Evolutionary conservation across 257 asterid genomes (phyloP).

Genomic region (Gentiana dahurica): DNA sequence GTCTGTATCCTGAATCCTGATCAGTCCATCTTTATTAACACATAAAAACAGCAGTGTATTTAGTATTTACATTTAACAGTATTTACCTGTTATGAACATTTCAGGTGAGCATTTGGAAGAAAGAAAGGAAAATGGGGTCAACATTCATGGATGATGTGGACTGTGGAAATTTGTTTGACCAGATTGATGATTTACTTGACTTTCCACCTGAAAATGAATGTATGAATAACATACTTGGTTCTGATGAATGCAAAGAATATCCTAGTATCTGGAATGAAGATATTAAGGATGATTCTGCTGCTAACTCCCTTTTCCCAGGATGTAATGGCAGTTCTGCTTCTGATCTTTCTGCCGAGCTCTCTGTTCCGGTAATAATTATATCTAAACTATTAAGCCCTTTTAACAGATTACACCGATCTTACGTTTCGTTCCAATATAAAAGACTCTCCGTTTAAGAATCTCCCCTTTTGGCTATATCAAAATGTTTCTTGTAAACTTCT

Average conservation of each 20-base stretch:
- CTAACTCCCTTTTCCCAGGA: slow-evolving; percentile 39
- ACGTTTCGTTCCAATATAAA: background rate
- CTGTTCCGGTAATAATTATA: slow-evolving; percentile 59
- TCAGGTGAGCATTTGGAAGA: slow-evolving; percentile 14
- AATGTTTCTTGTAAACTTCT: background rate
- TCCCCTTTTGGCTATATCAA: background rate
- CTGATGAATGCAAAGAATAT: slow-evolving; percentile 43
- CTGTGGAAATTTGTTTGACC: slow-evolving; percentile 78
- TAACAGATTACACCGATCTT: background rate
- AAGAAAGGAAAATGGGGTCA: slow-evolving; percentile 39
- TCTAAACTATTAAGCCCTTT: background rate
- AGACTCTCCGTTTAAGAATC: background rate
- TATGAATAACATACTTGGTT: slow-evolving; percentile 28
- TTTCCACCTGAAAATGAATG: slow-evolving; percentile 67
- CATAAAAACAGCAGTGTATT: no score
- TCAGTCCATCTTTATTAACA: no score
- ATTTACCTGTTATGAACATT: slow-evolving; percentile 1
- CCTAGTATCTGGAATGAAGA: slow-evolving; percentile 63
- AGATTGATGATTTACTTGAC: slow-evolving; percentile 83
- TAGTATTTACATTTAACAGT: background rate
- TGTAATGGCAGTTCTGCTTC: slow-evolving; percentile 26
- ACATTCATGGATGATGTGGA: slow-evolving; percentile 61
- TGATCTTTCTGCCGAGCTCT: slow-evolving; percentile 66
- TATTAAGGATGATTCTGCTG: slow-evolving; percentile 22
- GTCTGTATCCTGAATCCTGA: no score